A percentile compares a stretch with the other conserved stretches of the same genome.
These are phyloP conservation scores for Orychophragmus violaceus DNA, from an alignment of 345 rosid species.

Conservation along the genomic window DNA sequence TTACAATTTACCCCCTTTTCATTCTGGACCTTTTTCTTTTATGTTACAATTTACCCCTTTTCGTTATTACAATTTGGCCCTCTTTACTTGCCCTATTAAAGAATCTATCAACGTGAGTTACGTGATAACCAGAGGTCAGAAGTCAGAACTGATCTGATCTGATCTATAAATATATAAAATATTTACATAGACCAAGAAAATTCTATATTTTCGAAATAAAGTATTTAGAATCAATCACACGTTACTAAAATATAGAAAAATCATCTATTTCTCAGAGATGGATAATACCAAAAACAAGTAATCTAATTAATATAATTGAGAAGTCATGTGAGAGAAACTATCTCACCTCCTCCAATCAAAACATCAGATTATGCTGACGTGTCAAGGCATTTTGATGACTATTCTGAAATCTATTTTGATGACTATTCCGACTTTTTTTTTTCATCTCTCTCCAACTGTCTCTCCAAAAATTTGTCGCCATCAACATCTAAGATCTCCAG, in stretches of 20 bases:
- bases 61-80: background rate
- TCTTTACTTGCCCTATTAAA: background rate
- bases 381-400: too few relatives aligned
- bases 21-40: background rate
- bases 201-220: background rate
- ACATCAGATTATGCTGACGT: too few relatives aligned
- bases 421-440: too few relatives aligned
- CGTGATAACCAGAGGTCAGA: background rate
- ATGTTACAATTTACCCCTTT: background rate
- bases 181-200: background rate
- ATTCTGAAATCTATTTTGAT: too few relatives aligned
- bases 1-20: background rate
- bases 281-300: background rate
- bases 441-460: too few relatives aligned
- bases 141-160: slow-evolving; percentile 5
- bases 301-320: too few relatives aligned
- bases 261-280: background rate
- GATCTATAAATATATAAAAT: background rate
- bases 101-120: background rate
- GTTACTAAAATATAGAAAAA: too few relatives aligned
- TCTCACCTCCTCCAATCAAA: too few relatives aligned
- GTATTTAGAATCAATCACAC: background rate
- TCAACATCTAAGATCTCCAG: too few relatives aligned
- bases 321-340: too few relatives aligned
- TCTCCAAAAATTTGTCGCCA: too few relatives aligned